Percentiles rank a stretch among this genome's conserved stretches.
These are phyloP conservation scores for Xerocomus amazonicus DNA, from an alignment of 1,284 basidiomycete genomes.

Conservation along the genomic window DNA sequence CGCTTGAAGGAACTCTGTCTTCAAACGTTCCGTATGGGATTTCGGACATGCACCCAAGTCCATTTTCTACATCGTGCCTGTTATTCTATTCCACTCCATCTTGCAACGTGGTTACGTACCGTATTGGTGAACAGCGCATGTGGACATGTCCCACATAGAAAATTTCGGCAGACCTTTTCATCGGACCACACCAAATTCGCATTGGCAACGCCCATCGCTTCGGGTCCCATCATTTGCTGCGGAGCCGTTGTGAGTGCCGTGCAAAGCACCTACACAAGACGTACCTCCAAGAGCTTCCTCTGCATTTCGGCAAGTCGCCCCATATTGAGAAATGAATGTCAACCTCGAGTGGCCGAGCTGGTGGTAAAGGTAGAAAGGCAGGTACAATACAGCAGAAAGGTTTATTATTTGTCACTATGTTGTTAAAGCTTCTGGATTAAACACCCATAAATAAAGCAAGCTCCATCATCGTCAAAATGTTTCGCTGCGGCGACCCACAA, in stretches of 20 bases:
- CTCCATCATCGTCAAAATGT: neutral
- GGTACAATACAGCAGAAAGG: too few species aligned
- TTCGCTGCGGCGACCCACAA: neutral
- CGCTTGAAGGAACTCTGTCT: slow-evolving; percentile 85
- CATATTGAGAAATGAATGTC: slow-evolving; percentile 46
- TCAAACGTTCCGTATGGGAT: slow-evolving; percentile 92
- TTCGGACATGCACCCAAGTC: slow-evolving; percentile 97
- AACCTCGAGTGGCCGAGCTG: neutral
- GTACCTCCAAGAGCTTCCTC: slow-evolving; percentile 85
- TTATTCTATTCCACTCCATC: slow-evolving; percentile 6
- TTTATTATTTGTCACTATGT: slow-evolving; percentile 31
- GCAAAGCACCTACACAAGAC: slow-evolving; percentile 17
- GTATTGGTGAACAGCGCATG: slow-evolving; percentile 99
- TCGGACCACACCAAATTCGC: slow-evolving; percentile 94
- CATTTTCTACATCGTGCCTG: slow-evolving; percentile 81
- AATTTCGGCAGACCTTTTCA: slow-evolving; percentile 99
- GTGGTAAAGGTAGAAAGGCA: too few species aligned
- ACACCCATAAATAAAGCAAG: slow-evolving; percentile 26
- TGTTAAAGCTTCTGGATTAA: slow-evolving; percentile 27
- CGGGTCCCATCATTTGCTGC: slow-evolving; percentile 99
- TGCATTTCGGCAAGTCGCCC: slow-evolving; percentile 88
- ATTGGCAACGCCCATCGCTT: slow-evolving; percentile 93
- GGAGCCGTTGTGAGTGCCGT: slow-evolving; percentile 3
- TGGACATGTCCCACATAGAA: slow-evolving; percentile 96
- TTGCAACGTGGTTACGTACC: slow-evolving; percentile 48